Evolutionary conservation across 2,329 filamentous ascomycete genomes (phyloP).

Genomic region (Alternaria dauci): DNA sequence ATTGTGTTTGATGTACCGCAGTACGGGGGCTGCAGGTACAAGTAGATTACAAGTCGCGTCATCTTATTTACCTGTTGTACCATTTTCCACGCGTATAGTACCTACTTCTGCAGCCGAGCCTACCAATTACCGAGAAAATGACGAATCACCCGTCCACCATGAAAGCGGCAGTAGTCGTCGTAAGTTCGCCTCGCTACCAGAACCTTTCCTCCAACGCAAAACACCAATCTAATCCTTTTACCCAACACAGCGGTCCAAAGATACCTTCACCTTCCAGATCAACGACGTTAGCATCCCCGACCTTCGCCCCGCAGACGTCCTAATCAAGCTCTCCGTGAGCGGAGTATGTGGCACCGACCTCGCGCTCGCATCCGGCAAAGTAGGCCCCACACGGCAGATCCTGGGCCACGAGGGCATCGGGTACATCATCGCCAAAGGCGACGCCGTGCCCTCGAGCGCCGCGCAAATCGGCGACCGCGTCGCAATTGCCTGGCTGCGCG

Average conservation of each 20-base stretch:
- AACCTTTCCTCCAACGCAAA: not conserved
- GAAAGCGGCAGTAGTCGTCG: not conserved
- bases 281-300: not conserved
- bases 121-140: not conserved
- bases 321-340: not conserved
- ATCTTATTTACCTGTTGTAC: not conserved
- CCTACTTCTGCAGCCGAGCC: not conserved
- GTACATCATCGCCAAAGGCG: not conserved
- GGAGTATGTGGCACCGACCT: not conserved
- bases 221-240: not conserved
- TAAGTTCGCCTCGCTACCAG: not conserved
- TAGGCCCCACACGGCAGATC: not conserved
- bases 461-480: not conserved
- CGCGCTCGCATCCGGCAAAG: not conserved
- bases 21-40: not conserved
- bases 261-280: not conserved
- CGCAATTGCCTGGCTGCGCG: not conserved
- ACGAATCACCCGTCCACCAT: not conserved
- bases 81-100: not conserved
- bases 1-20: not conserved
- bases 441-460: fast-evolving
- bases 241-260: not conserved
- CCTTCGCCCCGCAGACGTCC: not conserved
- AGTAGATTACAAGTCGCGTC: not conserved
- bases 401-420: not conserved